Conservation (phyloP, 1,284 basidiomycete genomes). For the Phylloporus gajari region DNA sequence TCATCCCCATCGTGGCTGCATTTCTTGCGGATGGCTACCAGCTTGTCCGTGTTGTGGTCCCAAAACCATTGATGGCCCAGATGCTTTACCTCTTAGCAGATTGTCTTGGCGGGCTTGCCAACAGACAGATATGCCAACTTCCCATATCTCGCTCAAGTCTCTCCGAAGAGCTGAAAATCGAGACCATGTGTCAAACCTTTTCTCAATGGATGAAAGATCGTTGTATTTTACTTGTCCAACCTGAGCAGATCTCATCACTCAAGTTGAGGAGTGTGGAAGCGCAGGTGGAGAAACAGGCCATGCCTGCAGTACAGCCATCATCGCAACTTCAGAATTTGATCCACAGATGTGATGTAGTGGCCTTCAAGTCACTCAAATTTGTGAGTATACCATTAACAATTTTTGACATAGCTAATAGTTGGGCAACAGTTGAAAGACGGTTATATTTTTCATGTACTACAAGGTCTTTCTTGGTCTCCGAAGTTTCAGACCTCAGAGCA, state of each 20-base stretch:
- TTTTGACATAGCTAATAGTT: no score
- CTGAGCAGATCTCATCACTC: constrained; percentile 2
- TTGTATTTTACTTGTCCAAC: constrained; percentile 1
- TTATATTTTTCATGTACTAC: no score
- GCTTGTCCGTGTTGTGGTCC: constrained; percentile 7
- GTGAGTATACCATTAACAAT: no score
- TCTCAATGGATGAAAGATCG: background rate
- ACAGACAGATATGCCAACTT: constrained; percentile 9
- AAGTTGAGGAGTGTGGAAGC: constrained; percentile 4
- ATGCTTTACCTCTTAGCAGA: constrained; percentile 7
- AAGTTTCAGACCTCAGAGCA: no score
- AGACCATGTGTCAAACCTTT: background rate
- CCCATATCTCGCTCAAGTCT: constrained; percentile 6
- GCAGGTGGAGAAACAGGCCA: background rate
- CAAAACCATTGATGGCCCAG: background rate
- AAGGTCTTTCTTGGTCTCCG: no score
- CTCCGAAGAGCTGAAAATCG: background rate
- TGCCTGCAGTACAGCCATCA: no score
- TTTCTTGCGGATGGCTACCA: constrained; percentile 1
- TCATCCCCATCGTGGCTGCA: background rate
- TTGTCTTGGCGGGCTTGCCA: constrained; percentile 8
- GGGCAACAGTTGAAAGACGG: no score
- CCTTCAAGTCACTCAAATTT: no score
- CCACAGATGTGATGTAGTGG: no score
- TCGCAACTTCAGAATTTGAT: no score